Percentiles rank a stretch among this genome's conserved stretches.
These are phyloP conservation scores for Pseudodiploospora longispora DNA, from an alignment of 2,329 filamentous ascomycete species.

Conservation along the genomic window DNA sequence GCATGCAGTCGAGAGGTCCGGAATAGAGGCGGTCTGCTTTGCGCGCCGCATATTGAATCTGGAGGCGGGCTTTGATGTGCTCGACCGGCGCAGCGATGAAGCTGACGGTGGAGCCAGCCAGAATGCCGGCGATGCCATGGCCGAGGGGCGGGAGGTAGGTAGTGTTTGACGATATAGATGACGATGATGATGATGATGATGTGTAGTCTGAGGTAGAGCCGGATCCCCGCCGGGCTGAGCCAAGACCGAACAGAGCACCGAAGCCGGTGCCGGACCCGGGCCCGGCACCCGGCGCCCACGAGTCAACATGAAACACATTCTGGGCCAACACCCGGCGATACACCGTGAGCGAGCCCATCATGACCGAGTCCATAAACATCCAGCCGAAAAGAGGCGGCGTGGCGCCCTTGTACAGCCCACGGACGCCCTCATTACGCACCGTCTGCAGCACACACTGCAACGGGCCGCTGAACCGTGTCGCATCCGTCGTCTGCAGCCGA, in stretches of 20 bases:
- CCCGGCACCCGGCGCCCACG: slow-evolving; percentile 19
- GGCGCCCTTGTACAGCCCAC: slow-evolving; percentile 88
- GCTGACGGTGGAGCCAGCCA: slow-evolving; percentile 83
- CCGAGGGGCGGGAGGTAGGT: slow-evolving; percentile 62
- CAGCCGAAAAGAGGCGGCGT: slow-evolving; percentile 88
- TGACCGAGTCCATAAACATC: slow-evolving; percentile 94
- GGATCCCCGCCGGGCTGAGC: background rate
- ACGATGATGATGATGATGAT: background rate
- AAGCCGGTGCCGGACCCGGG: slow-evolving; percentile 12
- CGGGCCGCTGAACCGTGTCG: slow-evolving; percentile 73
- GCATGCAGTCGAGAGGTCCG: slow-evolving; percentile 77
- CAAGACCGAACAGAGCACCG: background rate
- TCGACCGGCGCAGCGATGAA: slow-evolving; percentile 92
- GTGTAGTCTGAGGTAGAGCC: no score
- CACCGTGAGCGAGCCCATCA: slow-evolving; percentile 86
- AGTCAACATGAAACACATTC: slow-evolving; percentile 58
- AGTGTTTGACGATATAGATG: slow-evolving; percentile 15
- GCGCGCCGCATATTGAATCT: slow-evolving; percentile 82
- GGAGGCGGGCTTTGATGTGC: slow-evolving; percentile 87
- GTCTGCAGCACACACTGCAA: slow-evolving; percentile 81
- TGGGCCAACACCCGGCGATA: slow-evolving; percentile 81
- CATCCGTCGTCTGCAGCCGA: slow-evolving; percentile 77
- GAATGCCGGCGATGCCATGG: slow-evolving; percentile 78
- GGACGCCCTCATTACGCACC: slow-evolving; percentile 72
- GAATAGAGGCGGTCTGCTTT: slow-evolving; percentile 74